These are phyloP conservation scores for Quercus agrifolia DNA, from an alignment of 306 rosid genomes.

Conservation along the genomic window DNA sequence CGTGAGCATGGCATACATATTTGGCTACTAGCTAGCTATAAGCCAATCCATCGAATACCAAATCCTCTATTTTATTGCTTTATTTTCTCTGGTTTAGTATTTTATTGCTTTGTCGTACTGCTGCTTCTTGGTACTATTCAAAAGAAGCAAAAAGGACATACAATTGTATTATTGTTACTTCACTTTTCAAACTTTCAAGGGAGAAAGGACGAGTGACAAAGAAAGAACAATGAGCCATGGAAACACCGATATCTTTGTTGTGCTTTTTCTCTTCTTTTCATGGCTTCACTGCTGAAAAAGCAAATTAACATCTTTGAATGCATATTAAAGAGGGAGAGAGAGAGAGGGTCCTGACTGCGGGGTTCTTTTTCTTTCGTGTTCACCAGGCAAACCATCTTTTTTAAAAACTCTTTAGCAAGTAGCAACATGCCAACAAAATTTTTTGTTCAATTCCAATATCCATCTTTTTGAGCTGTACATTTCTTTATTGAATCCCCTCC, in stretches of 20 bases:
- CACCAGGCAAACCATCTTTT: conserved; percentile 30
- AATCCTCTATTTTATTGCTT: background rate
- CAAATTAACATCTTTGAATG: conserved; percentile 36
- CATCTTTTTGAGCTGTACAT: conserved; percentile 46
- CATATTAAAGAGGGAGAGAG: conserved; percentile 7
- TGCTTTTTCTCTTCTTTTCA: conserved; percentile 47
- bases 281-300: conserved; percentile 43
- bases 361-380: conserved; percentile 36
- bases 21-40: conserved; percentile 1
- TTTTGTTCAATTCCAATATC: conserved; percentile 31
- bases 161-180: conserved; percentile 28
- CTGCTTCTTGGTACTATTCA: conserved; percentile 31
- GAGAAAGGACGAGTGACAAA: conserved; percentile 25
- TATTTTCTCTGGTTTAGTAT: background rate
- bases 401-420: conserved; percentile 8
- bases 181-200: conserved; percentile 22
- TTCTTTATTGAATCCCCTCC: conserved; percentile 29
- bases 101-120: conserved; percentile 27
- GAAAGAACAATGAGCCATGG: conserved; percentile 45
- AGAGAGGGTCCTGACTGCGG: conserved; percentile 11
- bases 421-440: conserved; percentile 21
- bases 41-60: conserved; percentile 13
- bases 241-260: conserved; percentile 30
- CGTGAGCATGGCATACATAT: conserved; percentile 11
- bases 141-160: conserved; percentile 37